Evolutionary conservation across 2,329 filamentous ascomycete species (phyloP), one percentile per base, ranked within the genome.

Genomic region (Periglandula ipomoeae): DNA sequence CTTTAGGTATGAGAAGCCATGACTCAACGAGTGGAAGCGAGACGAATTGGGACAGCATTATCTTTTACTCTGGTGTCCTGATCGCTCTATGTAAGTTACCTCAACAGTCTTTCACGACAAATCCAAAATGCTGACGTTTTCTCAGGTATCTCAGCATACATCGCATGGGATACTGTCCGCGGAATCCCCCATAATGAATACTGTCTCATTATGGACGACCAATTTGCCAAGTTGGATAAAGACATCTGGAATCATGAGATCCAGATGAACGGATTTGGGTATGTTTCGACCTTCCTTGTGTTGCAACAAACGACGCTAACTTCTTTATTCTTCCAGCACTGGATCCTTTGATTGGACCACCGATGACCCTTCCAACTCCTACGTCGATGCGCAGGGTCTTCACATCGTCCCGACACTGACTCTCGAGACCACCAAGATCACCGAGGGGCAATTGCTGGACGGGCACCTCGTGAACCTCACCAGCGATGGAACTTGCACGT

Each of bases 291-390:
- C 19, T 20, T 20, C 7, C n/a, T 17, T 39, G 19, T 17, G 19
- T 39, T 8, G 37, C 37, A 39, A 39, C 19, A n/a, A 9, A 39
- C 37, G 10, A 9, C 11, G n/a, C 37, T 39, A 17, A 39, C 37
- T 39, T 8, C 46, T 0, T 2, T 1, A 17, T n/a, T n/a, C 10
- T 4, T 5, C 9, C 19, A 58, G 56, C 5, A 58, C 48, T 9
- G 70, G 70, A 7, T 63, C 70, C 26, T 77, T 77, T 58, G 74
- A 77, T 61, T 75, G 72, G 73, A 76, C 74, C 0, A 76, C 74
- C 2, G 61, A 59, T 6, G 71, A 75, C 53, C 51, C 61, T 0
- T 57, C 59, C 48, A 77, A 77, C 55, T 63, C 69, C 24, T 76
- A 69, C 56, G 63, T 69, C 26, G 70, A 74, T 51, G 59, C 56